Conservation (phyloP, 768 basidiomycete genomes). For the Naganishia vishniacii region DNA sequence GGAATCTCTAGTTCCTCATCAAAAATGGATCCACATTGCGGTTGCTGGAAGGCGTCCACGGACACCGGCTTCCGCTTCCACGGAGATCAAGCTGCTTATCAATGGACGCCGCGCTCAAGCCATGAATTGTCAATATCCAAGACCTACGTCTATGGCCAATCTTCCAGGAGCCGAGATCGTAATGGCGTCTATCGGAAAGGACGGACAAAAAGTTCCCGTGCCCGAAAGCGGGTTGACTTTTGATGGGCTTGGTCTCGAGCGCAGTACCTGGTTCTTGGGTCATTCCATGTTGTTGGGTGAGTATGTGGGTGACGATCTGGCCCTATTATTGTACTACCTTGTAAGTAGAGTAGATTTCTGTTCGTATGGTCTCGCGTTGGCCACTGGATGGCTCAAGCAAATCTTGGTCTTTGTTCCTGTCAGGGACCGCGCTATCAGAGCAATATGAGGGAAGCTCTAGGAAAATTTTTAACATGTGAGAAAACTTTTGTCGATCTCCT, state of each 20-base stretch:
- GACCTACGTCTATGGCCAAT: slow-evolving; percentile 11
- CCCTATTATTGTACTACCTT: slow-evolving; percentile 42
- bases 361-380: neutral
- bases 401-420: neutral
- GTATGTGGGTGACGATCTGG: slow-evolving; percentile 43
- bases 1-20: slow-evolving; percentile 44
- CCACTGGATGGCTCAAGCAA: neutral
- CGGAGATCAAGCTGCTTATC: slow-evolving; percentile 37
- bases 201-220: slow-evolving; percentile 1
- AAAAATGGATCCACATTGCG: slow-evolving; percentile 44
- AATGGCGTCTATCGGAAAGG: slow-evolving; percentile 12
- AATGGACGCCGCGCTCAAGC: slow-evolving; percentile 42
- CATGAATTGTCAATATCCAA: slow-evolving; percentile 32
- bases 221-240: slow-evolving; percentile 10
- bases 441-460: slow-evolving; percentile 44
- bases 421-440: slow-evolving; percentile 46
- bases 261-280: slow-evolving; percentile 45
- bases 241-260: slow-evolving; percentile 31
- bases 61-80: neutral
- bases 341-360: slow-evolving; percentile 31
- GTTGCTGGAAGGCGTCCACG: slow-evolving; percentile 35
- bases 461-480: slow-evolving; percentile 47
- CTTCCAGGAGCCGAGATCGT: slow-evolving; percentile 8
- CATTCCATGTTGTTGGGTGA: slow-evolving; percentile 39
- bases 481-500: neutral